Base-by-base conservation (phyloP, 352 stramenopile genomes). In the Phytophthora meadii region DNA sequence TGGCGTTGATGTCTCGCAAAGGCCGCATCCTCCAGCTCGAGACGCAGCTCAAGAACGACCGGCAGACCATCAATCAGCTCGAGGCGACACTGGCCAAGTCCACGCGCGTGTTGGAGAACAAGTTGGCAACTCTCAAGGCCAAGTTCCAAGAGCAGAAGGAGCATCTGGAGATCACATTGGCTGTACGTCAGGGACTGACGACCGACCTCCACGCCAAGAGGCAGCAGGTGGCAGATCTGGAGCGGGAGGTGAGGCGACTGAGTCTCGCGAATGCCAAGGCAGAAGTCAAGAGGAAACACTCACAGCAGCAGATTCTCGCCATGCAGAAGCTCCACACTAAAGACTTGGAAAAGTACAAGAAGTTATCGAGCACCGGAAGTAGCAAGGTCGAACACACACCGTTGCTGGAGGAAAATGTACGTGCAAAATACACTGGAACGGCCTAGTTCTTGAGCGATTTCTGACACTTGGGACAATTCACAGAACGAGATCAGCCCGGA, bases 161-260 rank as follows among this genome's bases (percentile, higher is more conserved):
- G 57, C 74, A 84, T 51, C 37, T 90, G n/a, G 79, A 84, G 32
- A 79, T 90, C 54, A 88, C 81, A 5, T 61, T 87, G 22, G 79
- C 70, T 11, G 81, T 90, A 24, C 72, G 79, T 2, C 77, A 84
- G n/a, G 77, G 81, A 22, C 72, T 90, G 8, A 77, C 73, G 1
- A 76, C 64, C 14, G 81, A 90, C 41, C 58, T 90, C 7, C 77
- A 88, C 39, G 45, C 44, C 37, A 90, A 88, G 54, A 77, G 79
- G 27, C 68, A 78, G 46, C 72, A 82, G n/a, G 47, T 84, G 0
- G 50, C 68, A 9, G 75, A 84, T 1, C 54, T 82, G 15, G 81
- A 90, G 44, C 39, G 51, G 24, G 54, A 68, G 15, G 37, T 79
- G 17, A 27, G 45, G 15, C 54, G 64, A 17, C 28, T 74, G 4